These are phyloP conservation scores for Pelargonium cotyledonis DNA, from an alignment of 441 rosid genomes.

Conservation along the genomic window DNA sequence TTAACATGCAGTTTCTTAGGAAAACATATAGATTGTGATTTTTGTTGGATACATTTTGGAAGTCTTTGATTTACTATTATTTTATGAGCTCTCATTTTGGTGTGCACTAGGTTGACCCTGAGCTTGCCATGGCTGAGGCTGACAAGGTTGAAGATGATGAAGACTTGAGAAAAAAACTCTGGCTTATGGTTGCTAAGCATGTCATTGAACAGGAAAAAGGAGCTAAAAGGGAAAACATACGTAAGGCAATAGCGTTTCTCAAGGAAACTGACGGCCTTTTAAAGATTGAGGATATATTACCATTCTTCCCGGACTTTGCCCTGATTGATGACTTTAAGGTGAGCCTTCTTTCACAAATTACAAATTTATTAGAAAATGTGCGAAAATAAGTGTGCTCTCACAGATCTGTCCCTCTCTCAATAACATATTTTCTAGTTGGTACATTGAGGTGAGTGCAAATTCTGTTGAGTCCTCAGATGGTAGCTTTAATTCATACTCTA, in stretches of 20 bases:
- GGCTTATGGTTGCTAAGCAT: conserved; percentile 99
- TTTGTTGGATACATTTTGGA: conserved; percentile 3
- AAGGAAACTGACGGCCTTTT: conserved; percentile 97
- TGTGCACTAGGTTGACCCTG: conserved; percentile 76
- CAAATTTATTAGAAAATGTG: conserved; percentile 7
- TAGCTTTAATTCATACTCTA: background rate
- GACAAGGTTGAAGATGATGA: conserved; percentile 99
- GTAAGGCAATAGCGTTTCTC: conserved; percentile 97
- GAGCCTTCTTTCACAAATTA: background rate
- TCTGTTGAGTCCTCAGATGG: background rate
- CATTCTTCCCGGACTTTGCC: conserved; percentile 98
- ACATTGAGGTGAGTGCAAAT: background rate
- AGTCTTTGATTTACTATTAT: background rate
- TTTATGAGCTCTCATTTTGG: conserved; percentile 16
- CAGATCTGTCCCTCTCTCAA: background rate
- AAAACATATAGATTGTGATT: background rate
- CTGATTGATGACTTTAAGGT: conserved; percentile 99
- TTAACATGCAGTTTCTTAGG: background rate
- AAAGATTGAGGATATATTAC: conserved; percentile 97
- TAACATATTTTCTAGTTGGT: background rate
- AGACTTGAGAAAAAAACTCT: conserved; percentile 96
- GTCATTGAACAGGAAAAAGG: conserved; percentile 94
- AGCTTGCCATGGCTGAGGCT: conserved; percentile 99
- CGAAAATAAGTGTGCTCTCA: background rate
- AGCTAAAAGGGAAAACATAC: conserved; percentile 92